Base-by-base conservation (phyloP, 2,329 filamentous ascomycete genomes). In the Aureobasidium uvarum region DNA sequence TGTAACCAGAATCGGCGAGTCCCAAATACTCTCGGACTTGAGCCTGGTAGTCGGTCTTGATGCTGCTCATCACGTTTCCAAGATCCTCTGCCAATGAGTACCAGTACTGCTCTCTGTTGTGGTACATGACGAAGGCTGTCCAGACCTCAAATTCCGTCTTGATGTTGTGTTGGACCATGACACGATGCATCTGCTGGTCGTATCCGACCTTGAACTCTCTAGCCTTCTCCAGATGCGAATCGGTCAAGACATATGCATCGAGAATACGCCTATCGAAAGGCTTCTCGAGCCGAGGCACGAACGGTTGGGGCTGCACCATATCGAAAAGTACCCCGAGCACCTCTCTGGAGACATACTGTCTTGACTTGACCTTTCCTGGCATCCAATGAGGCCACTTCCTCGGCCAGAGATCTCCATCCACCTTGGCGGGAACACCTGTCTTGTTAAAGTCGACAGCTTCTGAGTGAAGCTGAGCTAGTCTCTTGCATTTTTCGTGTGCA, bases 391-490 rank as follows among this genome's bases (percentile, higher is more conserved):
- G 95, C 84, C 86, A 96, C 63, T 71, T 78, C 6, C 71, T 79
- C 0, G 90, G 87, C n/a, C 81, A 79, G 4, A 95, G 79, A 0
- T 18, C 14, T 82, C 78, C 45, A 79, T 5, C 80, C 80, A 96
- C 89, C 23, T 83, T 78, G 0, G 93, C 94, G 0, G 90, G 85
- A 11, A 89, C 83, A 0, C 95, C 95, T 1, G 91, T 94, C 78
- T 99, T 99, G 51, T 91, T 88, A 73, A 95, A 99, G 75, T 99
- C 95, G 0, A 99, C 95, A 0, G 95, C 94, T 70, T 88, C 86
- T 0, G 95, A 98, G 74, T 99, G 95, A 2, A 98, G 79, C 10
- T 84, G 80, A 2, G 94, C 92, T 5, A 98, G 81, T 59, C 86
- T 79, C 0, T 95, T 77, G 71, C 93, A 98, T 66, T 84, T 86